Evolutionary conservation across 1,139 yeast species (phyloP).

Genomic region (Debaryomyces sp.): DNA sequence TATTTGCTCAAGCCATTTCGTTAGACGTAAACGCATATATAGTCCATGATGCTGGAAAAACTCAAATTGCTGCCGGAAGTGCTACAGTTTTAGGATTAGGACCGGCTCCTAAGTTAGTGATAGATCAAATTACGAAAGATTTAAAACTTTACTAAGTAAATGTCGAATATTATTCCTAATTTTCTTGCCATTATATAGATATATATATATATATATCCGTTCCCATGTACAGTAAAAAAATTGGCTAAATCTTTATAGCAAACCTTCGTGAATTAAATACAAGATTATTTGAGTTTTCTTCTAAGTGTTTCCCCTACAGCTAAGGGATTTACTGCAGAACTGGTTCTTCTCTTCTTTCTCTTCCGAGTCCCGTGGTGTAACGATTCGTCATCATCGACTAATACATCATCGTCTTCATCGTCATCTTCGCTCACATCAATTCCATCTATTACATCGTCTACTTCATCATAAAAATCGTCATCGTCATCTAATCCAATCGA

Average conservation of each 20-base stretch:
- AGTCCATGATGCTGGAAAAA: slow-evolving; percentile 95
- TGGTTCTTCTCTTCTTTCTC: slow-evolving; percentile 43
- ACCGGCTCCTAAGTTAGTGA: slow-evolving; percentile 87
- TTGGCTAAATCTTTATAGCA: background rate
- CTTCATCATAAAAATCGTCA: slow-evolving; percentile 48
- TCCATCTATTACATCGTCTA: slow-evolving; percentile 40
- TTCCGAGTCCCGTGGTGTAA: slow-evolving; percentile 26
- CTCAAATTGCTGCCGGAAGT: slow-evolving; percentile 93
- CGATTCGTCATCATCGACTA: slow-evolving; percentile 43
- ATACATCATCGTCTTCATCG: slow-evolving; percentile 40
- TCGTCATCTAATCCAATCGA: slow-evolving; percentile 50
- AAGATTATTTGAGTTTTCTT: slow-evolving; percentile 9
- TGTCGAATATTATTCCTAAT: background rate
- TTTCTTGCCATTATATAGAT: background rate
- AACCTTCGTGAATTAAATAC: background rate
- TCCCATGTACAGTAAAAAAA: background rate
- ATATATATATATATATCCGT: background rate
- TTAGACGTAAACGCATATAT: slow-evolving; percentile 76
- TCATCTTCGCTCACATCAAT: slow-evolving; percentile 40
- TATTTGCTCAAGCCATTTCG: slow-evolving; percentile 81
- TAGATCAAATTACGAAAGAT: slow-evolving; percentile 81
- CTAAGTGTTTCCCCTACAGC: slow-evolving; percentile 22
- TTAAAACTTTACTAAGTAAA: slow-evolving; percentile 65
- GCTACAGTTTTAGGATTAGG: slow-evolving; percentile 95
- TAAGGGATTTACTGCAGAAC: slow-evolving; percentile 49